These are phyloP conservation scores for Xylaria digitata DNA, from an alignment of 2,329 filamentous ascomycete species.

Conservation along the genomic window DNA sequence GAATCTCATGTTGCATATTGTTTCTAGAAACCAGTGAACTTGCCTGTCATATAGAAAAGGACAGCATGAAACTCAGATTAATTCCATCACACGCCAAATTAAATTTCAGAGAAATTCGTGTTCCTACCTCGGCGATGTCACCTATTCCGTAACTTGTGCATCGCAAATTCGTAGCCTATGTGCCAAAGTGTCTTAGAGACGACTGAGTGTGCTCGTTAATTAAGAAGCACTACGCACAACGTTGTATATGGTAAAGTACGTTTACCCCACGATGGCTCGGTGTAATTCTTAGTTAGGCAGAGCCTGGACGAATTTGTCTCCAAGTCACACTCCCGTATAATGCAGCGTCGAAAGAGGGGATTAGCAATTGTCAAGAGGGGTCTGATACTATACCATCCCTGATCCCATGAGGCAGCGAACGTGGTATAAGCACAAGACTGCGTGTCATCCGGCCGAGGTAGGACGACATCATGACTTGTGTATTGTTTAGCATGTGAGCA, in stretches of 20 bases:
- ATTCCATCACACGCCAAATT: conserved; percentile 10
- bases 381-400: conserved; percentile 1
- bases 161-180: too few species aligned
- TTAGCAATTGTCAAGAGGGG: neutral
- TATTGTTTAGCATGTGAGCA: conserved; percentile 17
- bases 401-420: conserved; percentile 7
- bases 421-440: neutral
- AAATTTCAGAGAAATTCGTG: neutral
- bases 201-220: neutral
- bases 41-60: neutral
- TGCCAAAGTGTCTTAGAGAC: neutral
- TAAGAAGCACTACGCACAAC: neutral
- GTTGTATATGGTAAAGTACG: neutral
- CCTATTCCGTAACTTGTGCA: neutral
- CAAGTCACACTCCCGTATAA: neutral
- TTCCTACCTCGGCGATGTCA: conserved; percentile 12
- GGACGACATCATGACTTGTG: neutral
- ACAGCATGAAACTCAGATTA: neutral
- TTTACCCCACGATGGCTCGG: neutral
- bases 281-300: neutral
- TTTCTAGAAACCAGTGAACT: neutral
- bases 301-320: neutral
- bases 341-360: neutral
- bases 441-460: conserved; percentile 11
- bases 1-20: neutral